These are phyloP conservation scores for Hypoxylon sp. DNA, from an alignment of 2,329 filamentous ascomycete species.

Conservation along the genomic window DNA sequence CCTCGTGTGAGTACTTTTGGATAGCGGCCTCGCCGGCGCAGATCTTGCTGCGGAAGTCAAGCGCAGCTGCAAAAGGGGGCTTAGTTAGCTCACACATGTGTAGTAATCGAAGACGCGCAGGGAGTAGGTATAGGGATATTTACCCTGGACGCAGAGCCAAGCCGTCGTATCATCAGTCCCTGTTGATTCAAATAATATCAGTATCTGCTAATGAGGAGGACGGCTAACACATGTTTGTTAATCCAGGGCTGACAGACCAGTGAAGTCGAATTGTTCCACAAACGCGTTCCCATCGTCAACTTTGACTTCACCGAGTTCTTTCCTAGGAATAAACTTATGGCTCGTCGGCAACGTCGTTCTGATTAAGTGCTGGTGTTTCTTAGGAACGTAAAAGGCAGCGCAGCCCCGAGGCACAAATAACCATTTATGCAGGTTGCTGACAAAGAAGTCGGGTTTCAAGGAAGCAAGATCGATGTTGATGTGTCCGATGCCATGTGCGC, in stretches of 20 bases:
- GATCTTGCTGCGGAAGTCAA: conserved; percentile 69
- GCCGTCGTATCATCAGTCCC: conserved; percentile 72
- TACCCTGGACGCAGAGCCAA: conserved; percentile 67
- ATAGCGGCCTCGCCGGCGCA: conserved; percentile 73
- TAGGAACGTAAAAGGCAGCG: conserved; percentile 74
- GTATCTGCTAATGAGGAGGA: conserved; percentile 49
- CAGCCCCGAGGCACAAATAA: conserved; percentile 75
- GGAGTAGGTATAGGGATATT: conserved; percentile 13
- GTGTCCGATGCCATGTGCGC: conserved; percentile 76
- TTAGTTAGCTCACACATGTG: background rate
- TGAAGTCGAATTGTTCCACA: conserved; percentile 58
- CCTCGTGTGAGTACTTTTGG: conserved; percentile 63
- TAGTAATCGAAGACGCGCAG: background rate
- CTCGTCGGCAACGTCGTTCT: conserved; percentile 75
- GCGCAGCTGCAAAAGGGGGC: conserved; percentile 60
- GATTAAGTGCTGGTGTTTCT: conserved; percentile 72
- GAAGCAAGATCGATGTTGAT: conserved; percentile 69
- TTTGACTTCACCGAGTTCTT: conserved; percentile 5
- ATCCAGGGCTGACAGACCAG: conserved; percentile 35
- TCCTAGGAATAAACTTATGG: conserved; percentile 68
- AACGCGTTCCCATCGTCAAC: conserved; percentile 24
- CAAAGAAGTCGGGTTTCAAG: conserved; percentile 76
- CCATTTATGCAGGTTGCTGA: conserved; percentile 79
- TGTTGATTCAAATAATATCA: conserved; percentile 68
- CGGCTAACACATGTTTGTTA: background rate